Percentiles rank a stretch among this genome's conserved stretches.
Conservation (phyloP, 306 rosid species). For the Astragalus membranaceus region DNA sequence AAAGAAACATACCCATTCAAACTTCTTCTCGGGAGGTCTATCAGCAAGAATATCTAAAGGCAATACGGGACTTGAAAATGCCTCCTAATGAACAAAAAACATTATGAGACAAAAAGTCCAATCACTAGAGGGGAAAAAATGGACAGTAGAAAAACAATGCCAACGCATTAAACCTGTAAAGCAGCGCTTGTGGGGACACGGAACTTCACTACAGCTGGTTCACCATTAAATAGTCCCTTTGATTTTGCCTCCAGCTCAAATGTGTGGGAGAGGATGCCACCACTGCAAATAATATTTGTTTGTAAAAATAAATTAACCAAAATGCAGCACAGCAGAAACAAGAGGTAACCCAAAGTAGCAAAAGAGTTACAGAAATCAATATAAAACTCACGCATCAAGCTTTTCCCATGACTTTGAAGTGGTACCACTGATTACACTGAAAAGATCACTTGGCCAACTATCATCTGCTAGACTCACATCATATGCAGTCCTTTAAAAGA, state of each 20-base stretch:
- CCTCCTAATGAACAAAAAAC: conserved; percentile 45
- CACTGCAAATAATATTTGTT: conserved; percentile 40
- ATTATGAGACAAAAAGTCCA: conserved; percentile 3
- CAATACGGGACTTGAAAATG: conserved; percentile 73
- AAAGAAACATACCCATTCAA: conserved; percentile 62
- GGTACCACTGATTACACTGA: conserved; percentile 61
- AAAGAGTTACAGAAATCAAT: neutral
- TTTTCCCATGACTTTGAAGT: conserved; percentile 86
- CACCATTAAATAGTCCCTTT: conserved; percentile 59
- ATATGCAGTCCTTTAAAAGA: conserved; percentile 63
- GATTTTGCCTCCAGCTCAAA: conserved; percentile 84
- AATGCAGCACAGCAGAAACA: conserved; percentile 3
- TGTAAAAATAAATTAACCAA: neutral
- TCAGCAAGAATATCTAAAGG: conserved; percentile 94
- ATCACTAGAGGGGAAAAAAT: neutral
- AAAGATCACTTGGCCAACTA: conserved; percentile 68
- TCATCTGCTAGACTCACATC: conserved; percentile 78
- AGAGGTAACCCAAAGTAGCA: conserved; percentile 2
- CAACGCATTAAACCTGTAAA: conserved; percentile 55
- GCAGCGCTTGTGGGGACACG: conserved; percentile 87
- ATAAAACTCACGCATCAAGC: conserved; percentile 82
- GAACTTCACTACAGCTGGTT: conserved; percentile 80
- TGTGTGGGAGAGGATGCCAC: conserved; percentile 65
- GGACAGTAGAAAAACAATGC: neutral
- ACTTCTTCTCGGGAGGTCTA: conserved; percentile 83